Percentiles rank a stretch among this genome's conserved stretches.
Conservation (phyloP, 106 monocot genomes). For the Dendrobium chrysotoxum region DNA sequence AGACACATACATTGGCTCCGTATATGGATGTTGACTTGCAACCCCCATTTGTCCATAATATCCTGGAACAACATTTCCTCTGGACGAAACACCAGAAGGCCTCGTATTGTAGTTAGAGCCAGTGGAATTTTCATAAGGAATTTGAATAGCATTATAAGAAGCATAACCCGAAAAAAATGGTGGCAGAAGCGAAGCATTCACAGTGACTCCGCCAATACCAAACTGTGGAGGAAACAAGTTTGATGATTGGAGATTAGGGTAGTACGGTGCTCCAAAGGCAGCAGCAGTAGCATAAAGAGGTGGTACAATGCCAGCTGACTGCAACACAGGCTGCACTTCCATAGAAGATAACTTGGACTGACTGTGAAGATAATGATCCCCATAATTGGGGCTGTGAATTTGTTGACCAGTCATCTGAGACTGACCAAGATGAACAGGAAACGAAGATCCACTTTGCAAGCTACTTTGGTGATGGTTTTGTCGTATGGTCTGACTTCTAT, state of each 20-base stretch:
- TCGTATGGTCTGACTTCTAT: slow-evolving; percentile 21
- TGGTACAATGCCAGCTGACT: slow-evolving; percentile 32
- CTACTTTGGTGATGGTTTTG: slow-evolving; percentile 29
- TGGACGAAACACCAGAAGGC: slow-evolving; percentile 26
- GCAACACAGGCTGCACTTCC: slow-evolving; percentile 40
- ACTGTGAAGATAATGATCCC: slow-evolving; percentile 32
- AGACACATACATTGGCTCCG: slow-evolving; percentile 50
- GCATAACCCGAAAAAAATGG: slow-evolving; percentile 57
- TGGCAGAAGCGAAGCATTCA: slow-evolving; percentile 45
- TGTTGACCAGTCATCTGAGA: slow-evolving; percentile 26
- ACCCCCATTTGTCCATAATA: slow-evolving; percentile 60
- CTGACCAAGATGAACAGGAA: slow-evolving; percentile 26
- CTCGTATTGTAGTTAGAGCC: slow-evolving; percentile 32
- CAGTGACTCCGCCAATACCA: slow-evolving; percentile 45
- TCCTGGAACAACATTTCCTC: slow-evolving; percentile 23
- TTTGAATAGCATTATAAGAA: slow-evolving; percentile 46
- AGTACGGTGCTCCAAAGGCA: slow-evolving; percentile 43
- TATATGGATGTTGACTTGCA: slow-evolving; percentile 42
- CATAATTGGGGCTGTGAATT: slow-evolving; percentile 7
- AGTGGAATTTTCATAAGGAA: slow-evolving; percentile 42
- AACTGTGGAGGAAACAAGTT: slow-evolving; percentile 43
- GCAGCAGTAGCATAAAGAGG: slow-evolving; percentile 36
- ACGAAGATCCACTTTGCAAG: slow-evolving; percentile 19
- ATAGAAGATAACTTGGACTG: slow-evolving; percentile 35
- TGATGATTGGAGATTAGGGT: slow-evolving; percentile 49